Conservation (phyloP, 2,329 filamentous ascomycete species). For the Fusarium sp. region DNA sequence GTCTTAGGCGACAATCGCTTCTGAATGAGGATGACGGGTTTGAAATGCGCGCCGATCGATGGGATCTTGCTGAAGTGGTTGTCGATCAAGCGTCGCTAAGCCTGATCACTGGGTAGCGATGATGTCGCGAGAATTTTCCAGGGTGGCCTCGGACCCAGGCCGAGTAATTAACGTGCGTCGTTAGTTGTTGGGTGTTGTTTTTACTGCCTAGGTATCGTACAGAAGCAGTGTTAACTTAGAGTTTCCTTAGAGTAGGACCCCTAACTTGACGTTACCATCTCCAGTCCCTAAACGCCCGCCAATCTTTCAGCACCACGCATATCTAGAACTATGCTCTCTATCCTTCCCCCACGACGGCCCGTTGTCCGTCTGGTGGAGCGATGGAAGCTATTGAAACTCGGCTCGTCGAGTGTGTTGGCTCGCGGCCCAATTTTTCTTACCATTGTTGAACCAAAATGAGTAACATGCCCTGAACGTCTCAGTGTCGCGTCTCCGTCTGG, state of each 20-base stretch:
- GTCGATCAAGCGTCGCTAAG: conserved; percentile 41
- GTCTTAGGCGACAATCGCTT: conserved; percentile 41
- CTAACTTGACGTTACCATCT: conserved; percentile 10
- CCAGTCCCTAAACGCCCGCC: conserved; percentile 28
- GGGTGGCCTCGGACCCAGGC: conserved; percentile 20
- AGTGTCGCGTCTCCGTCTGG: conserved; percentile 34
- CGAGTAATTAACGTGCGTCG: conserved; percentile 19
- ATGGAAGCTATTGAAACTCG: conserved; percentile 33
- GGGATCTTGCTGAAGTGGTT: conserved; percentile 44
- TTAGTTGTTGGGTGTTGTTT: conserved; percentile 8
- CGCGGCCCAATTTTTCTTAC: conserved; percentile 35
- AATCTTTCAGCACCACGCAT: conserved; percentile 7
- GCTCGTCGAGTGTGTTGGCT: conserved; percentile 37
- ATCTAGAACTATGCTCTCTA: too few species aligned
- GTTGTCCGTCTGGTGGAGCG: conserved; percentile 16
- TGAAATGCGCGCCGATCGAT: conserved; percentile 44
- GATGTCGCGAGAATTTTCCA: conserved; percentile 20
- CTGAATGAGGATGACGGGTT: conserved; percentile 42
- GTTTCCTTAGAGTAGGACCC: conserved; percentile 16
- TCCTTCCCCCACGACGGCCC: conserved; percentile 26
- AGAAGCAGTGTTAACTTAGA: not conserved
- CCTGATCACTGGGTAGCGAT: conserved; percentile 37
- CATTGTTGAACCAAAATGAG: conserved; percentile 18
- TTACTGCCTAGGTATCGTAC: conserved; percentile 4
- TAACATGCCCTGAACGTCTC: conserved; percentile 24